A percentile compares a stretch with the other conserved stretches of the same genome.
Evolutionary conservation across 345 rosid species (phyloP).

Genomic region (Populus simonii): DNA sequence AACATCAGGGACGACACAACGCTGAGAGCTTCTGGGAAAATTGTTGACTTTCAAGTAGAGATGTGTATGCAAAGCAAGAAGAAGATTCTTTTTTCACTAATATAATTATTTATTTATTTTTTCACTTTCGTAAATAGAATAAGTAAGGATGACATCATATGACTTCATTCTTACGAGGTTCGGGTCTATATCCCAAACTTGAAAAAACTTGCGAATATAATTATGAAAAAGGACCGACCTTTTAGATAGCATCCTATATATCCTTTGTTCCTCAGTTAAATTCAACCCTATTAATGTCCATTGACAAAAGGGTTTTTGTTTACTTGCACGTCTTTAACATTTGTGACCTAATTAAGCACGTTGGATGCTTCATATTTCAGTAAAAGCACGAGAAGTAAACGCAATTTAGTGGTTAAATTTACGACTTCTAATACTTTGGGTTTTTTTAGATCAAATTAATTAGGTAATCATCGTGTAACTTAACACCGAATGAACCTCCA

Average conservation of each 20-base stretch:
- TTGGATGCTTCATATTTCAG: neutral
- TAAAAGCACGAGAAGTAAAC: neutral
- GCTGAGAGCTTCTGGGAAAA: neutral
- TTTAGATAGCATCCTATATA: neutral
- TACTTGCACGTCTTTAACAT: neutral
- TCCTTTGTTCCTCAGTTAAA: neutral
- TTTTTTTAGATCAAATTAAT: neutral
- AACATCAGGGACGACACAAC: neutral
- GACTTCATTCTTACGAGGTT: neutral
- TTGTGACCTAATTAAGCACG: neutral
- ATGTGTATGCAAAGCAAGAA: neutral
- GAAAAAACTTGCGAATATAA: neutral
- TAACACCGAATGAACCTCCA: neutral
- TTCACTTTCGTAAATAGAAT: neutral
- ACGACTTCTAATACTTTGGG: neutral
- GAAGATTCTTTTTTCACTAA: neutral
- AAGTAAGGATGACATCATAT: neutral
- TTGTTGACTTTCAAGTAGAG: neutral
- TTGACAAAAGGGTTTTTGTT: neutral
- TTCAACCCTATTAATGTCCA: neutral
- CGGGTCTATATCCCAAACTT: neutral
- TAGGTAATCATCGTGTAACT: neutral
- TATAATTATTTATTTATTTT: neutral
- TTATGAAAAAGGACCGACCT: neutral
- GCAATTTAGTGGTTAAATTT: neutral